Percentiles rank a stretch among this genome's conserved stretches.
Evolutionary conservation across 2,329 filamentous ascomycete species (phyloP).

Genomic region (Celoporthe dispersa): DNA sequence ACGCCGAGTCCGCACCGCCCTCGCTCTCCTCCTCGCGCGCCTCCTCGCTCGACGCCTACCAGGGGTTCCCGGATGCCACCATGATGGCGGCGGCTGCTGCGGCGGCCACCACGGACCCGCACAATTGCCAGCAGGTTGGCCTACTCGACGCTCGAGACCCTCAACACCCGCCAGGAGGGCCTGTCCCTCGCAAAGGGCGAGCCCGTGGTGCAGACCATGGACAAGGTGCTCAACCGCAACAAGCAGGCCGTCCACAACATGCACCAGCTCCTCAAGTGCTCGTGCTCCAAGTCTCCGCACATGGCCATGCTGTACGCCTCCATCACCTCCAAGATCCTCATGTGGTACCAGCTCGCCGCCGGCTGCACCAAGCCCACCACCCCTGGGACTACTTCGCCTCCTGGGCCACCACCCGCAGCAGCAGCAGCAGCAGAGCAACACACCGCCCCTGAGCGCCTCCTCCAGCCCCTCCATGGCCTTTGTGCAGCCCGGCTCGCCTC

Average conservation of each 20-base stretch:
- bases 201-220: constrained; percentile 28
- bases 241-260: constrained; percentile 30
- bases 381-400: constrained; percentile 28
- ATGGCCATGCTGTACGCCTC: constrained; percentile 29
- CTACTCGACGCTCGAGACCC: constrained; percentile 24
- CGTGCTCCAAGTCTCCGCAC: constrained; percentile 27
- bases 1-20: constrained; percentile 20
- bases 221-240: constrained; percentile 30
- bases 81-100: constrained; percentile 5
- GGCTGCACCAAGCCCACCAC: constrained; percentile 24
- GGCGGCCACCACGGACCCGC: background rate
- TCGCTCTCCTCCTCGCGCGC: constrained; percentile 17
- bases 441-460: constrained; percentile 26
- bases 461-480: constrained; percentile 23
- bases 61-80: constrained; percentile 15
- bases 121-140: constrained; percentile 29
- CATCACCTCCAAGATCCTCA: constrained; percentile 31
- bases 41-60: constrained; percentile 22
- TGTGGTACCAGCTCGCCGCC: constrained; percentile 29
- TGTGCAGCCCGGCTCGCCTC: constrained; percentile 18
- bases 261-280: constrained; percentile 27
- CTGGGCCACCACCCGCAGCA: constrained; percentile 16
- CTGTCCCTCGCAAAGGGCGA: constrained; percentile 14
- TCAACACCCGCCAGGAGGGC: constrained; percentile 23
- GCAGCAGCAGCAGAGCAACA: background rate